These are phyloP conservation scores for Bisporella sp. DNA, from an alignment of 2,329 filamentous ascomycete genomes.

Conservation along the genomic window DNA sequence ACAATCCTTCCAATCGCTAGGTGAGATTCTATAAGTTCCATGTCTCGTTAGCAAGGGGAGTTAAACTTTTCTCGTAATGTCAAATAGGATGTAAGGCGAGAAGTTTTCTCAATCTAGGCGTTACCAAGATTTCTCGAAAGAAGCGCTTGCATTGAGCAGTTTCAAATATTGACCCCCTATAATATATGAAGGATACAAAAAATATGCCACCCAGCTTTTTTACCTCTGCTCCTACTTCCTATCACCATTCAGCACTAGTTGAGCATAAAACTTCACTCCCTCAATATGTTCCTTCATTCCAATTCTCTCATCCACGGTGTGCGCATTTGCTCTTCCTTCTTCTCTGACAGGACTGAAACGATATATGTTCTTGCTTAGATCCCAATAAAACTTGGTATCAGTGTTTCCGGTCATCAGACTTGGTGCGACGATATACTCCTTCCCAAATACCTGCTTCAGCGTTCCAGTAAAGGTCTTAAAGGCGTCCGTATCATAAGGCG, in stretches of 20 bases:
- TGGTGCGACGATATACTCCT: conserved; percentile 18
- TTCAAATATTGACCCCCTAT: no score
- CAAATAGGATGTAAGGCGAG: no score
- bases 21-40: no score
- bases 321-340: conserved; percentile 25
- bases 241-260: conserved; percentile 18
- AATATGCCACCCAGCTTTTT: no score
- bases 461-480: conserved; percentile 16
- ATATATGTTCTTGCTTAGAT: conserved; percentile 31
- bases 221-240: not conserved
- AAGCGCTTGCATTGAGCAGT: no score
- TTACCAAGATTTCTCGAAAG: no score
- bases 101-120: no score
- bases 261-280: conserved; percentile 30
- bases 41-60: no score
- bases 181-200: no score
- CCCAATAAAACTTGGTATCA: conserved; percentile 24
- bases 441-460: conserved; percentile 14
- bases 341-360: conserved; percentile 32
- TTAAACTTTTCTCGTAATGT: no score
- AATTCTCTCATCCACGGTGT: conserved; percentile 33
- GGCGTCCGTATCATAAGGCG: conserved; percentile 25
- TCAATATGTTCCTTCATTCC: conserved; percentile 34
- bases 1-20: no score
- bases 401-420: conserved; percentile 20